Base-by-base conservation (phyloP, 129 eudicot genomes). In the Flaveria robusta region DNA sequence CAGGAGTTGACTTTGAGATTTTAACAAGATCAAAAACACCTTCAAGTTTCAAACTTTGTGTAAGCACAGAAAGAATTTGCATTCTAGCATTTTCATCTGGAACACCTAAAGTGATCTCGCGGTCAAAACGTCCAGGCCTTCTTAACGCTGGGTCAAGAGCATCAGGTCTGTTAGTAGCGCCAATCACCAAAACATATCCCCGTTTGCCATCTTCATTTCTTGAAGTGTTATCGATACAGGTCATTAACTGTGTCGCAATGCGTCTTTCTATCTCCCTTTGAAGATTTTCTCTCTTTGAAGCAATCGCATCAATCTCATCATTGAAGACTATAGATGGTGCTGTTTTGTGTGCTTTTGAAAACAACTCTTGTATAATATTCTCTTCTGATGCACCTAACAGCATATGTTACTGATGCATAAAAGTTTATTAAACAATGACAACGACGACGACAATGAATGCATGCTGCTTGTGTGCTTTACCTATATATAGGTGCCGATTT, bases 271-370 rank as follows among this genome's bases (percentile, higher is more conserved):
- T 82, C 55, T 72, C 82, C 46, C 82, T 71, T 41, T 82, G 82
- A 34, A 87, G 79, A 58, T 88, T 91, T 51, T 94, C 98, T 78
- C 98, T 83, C 83, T 94, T 91, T 18, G 97, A 87, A 78, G 98
- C 98, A 74, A 94, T 89, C 0, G 98, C 96, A 75, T 94, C 98
- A 19, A 94, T 94, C 75, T 94, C 98, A 80, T 94, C 98, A 18
- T 91, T 94, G 75, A 94, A 94, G 24, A 93, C 96, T 51, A 94
- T 91, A 3, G 98, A 91, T 9, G 98, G 98, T 55, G 97, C 93
- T 5, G 97, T 89, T 82, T 87, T 82, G 68, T 94, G 79, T 20
- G 98, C 98, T 87, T 94, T 94, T 47, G 91, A 75, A 76, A 94
- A 94, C 29, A 94, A 71, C 23, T 88, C 93, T 23, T 97, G 74